phyloP scores from a whole-genome alignment of 1,284 basidiomycete species.

The Puccinia horiana region DNA sequence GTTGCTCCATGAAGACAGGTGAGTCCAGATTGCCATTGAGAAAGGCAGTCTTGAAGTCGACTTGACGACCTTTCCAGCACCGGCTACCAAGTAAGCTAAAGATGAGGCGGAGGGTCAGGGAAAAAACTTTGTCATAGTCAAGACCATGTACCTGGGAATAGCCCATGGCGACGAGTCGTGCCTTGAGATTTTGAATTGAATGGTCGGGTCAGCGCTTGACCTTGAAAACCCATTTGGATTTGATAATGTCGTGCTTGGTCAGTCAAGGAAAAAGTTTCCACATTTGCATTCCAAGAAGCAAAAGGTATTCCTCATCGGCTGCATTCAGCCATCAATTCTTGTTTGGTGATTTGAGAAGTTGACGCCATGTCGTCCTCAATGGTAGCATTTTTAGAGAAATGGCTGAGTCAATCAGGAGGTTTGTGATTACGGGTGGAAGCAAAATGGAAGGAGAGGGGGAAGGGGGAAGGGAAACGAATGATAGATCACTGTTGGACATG shows the following conservation, averaged over 20 bases:
- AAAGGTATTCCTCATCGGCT: neutral
- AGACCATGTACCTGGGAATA: neutral
- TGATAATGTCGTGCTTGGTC: neutral
- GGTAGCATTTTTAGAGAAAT: neutral
- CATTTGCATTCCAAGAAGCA: neutral
- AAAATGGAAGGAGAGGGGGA: neutral
- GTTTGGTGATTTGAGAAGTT: neutral
- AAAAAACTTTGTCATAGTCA: neutral
- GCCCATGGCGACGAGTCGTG: too few relatives aligned
- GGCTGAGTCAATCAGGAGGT: neutral
- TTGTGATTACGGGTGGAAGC: neutral
- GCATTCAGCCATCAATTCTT: neutral
- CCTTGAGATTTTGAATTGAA: neutral
- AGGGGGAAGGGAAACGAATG: neutral
- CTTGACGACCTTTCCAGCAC: neutral
- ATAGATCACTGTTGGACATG: neutral
- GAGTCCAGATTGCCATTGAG: too few relatives aligned
- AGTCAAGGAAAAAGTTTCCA: neutral
- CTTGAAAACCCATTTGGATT: slow-evolving; percentile 30
- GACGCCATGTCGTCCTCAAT: neutral
- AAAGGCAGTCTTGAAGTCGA: neutral
- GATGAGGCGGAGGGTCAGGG: neutral
- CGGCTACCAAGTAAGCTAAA: neutral
- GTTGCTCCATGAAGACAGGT: too few relatives aligned
- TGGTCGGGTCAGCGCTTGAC: neutral